These are phyloP conservation scores for Umbelopsis sp. DNA, from an alignment of 192 early-diverging fungal genomes.

Conservation along the genomic window DNA sequence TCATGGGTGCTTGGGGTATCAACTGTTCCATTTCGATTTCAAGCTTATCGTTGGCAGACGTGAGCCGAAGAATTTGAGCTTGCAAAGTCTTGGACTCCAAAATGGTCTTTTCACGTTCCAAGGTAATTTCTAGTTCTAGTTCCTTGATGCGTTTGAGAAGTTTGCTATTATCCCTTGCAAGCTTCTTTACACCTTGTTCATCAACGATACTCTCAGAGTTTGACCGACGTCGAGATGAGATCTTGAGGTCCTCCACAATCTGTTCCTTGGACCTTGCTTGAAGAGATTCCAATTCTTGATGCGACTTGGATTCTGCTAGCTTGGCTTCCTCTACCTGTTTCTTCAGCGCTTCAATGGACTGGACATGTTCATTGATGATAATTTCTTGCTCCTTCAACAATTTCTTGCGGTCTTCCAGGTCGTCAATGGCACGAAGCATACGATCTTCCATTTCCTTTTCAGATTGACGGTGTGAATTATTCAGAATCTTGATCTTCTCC, in stretches of 20 bases:
- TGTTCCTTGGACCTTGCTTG: not conserved
- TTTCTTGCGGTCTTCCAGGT: not conserved
- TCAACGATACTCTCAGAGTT: not conserved
- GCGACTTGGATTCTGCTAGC: not conserved
- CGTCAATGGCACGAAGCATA: not conserved
- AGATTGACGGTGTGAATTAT: not conserved
- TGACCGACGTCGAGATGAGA: not conserved
- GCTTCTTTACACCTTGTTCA: not conserved
- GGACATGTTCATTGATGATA: not conserved
- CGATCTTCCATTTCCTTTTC: conserved; percentile 20
- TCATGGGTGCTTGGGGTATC: conserved; percentile 26
- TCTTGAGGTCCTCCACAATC: not conserved
- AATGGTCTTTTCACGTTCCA: conserved; percentile 23
- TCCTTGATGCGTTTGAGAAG: conserved; percentile 29
- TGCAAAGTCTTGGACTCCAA: conserved; percentile 33
- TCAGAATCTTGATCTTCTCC: not conserved
- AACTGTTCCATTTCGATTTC: conserved; percentile 43
- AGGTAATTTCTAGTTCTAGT: conserved; percentile 29
- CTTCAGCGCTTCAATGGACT: not conserved
- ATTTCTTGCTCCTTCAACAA: conserved; percentile 1
- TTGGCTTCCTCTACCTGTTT: conserved; percentile 14
- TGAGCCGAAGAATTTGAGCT: conserved; percentile 31
- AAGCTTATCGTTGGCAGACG: conserved; percentile 37
- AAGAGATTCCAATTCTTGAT: not conserved
- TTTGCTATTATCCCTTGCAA: conserved; percentile 33